phyloP scores from a whole-genome alignment of 139 green algal species.

The Tetraselmis chui region DNA sequence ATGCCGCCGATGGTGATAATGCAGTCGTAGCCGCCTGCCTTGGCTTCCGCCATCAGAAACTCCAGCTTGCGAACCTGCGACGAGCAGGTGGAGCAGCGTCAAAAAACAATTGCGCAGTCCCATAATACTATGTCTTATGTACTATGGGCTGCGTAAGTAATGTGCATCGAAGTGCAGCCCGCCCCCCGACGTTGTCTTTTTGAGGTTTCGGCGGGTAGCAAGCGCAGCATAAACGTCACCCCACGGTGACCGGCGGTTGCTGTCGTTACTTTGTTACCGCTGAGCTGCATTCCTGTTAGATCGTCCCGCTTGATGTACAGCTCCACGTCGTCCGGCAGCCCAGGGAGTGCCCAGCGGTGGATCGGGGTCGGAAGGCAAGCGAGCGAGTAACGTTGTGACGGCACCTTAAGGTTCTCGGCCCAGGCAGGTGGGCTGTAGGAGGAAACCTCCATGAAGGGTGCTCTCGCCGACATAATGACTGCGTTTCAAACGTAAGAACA shows the following conservation, averaged over 20 bases:
- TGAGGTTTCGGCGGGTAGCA: not conserved
- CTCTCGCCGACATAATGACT: no score
- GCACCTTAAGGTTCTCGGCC: not conserved
- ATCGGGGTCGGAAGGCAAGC: constrained; percentile 57
- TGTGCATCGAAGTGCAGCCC: not conserved
- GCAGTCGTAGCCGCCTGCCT: constrained; percentile 53
- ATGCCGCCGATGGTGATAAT: constrained; percentile 90
- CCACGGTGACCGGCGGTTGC: no score
- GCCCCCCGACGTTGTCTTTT: not conserved
- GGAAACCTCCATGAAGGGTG: not conserved
- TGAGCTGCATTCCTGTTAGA: constrained; percentile 81
- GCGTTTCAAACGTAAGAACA: no score
- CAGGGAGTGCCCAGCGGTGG: constrained; percentile 66
- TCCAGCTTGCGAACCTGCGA: constrained; percentile 90
- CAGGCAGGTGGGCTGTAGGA: not conserved
- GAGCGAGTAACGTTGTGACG: constrained; percentile 14
- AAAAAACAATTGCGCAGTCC: not conserved
- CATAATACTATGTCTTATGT: not conserved
- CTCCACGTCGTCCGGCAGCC: constrained; percentile 55
- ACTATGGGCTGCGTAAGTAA: not conserved
- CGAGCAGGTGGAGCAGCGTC: not conserved
- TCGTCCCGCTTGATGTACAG: constrained; percentile 90
- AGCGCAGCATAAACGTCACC: not conserved
- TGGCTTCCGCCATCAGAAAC: constrained; percentile 83
- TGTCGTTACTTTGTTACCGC: constrained; percentile 86